Conservation (phyloP, 805 yeast species). For the Lipomyces chichibuensis region DNA sequence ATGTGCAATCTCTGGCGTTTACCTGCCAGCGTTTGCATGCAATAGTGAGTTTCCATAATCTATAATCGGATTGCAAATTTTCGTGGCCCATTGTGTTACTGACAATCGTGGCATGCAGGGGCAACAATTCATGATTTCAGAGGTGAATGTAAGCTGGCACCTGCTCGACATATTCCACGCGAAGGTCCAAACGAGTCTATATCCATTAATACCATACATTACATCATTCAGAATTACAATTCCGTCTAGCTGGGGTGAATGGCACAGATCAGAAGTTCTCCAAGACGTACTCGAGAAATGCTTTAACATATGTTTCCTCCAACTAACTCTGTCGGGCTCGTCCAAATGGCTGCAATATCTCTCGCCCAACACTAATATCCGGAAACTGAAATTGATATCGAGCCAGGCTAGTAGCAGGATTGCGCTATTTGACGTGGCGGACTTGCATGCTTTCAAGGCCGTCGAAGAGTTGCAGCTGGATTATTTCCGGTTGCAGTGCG, state of each 20-base stretch:
- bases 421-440: slow-evolving; percentile 27
- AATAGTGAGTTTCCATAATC: slow-evolving; percentile 16
- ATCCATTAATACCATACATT: slow-evolving; percentile 20
- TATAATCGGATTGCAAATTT: neutral
- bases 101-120: slow-evolving; percentile 14
- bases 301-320: slow-evolving; percentile 11
- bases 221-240: slow-evolving; percentile 20
- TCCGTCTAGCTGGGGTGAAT: slow-evolving; percentile 36
- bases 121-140: slow-evolving; percentile 30
- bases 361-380: slow-evolving; percentile 16
- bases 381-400: slow-evolving; percentile 14
- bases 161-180: slow-evolving; percentile 22
- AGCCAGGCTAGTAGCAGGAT: slow-evolving; percentile 17
- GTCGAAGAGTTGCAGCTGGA: slow-evolving; percentile 23
- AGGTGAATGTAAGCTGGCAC: slow-evolving; percentile 26
- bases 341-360: slow-evolving; percentile 32
- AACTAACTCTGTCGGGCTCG: slow-evolving; percentile 32
- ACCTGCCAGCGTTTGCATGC: slow-evolving; percentile 20
- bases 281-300: slow-evolving; percentile 21
- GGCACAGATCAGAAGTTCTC: slow-evolving; percentile 31
- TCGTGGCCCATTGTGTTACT: neutral
- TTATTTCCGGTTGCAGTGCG: slow-evolving; percentile 28
- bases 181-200: slow-evolving; percentile 12
- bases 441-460: slow-evolving; percentile 24
- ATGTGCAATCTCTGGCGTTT: slow-evolving; percentile 19